Evolutionary conservation across 1,284 basidiomycete genomes (phyloP).

Genomic region (Filobasidium uniguttulatum): DNA sequence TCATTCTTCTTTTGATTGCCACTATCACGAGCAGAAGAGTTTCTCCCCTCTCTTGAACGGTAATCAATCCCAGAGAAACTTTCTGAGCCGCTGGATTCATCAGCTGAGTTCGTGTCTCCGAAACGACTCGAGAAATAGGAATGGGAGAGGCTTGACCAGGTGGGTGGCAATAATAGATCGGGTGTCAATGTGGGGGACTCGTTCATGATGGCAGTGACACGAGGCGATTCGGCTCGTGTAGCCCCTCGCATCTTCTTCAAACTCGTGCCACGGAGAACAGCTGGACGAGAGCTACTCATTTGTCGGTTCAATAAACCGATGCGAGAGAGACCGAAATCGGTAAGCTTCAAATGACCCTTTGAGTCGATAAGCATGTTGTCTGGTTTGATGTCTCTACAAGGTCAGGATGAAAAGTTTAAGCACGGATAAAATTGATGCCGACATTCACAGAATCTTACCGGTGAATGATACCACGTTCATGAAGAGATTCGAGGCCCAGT

Average conservation of each 20-base stretch:
- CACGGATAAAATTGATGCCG: neutral
- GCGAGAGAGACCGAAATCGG: conserved; percentile 92
- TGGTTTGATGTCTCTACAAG: conserved; percentile 80
- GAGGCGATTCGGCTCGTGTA: conserved; percentile 6
- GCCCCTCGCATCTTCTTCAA: conserved; percentile 16
- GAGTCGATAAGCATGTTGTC: conserved; percentile 95
- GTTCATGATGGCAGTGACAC: conserved; percentile 46
- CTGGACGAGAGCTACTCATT: conserved; percentile 54
- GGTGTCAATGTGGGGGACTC: conserved; percentile 38
- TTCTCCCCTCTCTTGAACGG: conserved; percentile 38
- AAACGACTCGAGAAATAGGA: conserved; percentile 56
- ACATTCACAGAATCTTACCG: conserved; percentile 51
- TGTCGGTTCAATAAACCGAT: conserved; percentile 96
- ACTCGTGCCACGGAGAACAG: conserved; percentile 36
- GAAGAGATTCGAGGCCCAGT: conserved; percentile 86
- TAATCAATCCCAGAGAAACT: conserved; percentile 36
- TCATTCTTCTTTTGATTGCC: conserved; percentile 33
- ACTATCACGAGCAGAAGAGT: conserved; percentile 19
- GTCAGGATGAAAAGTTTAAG: conserved; percentile 11
- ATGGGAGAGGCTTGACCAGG: conserved; percentile 41
- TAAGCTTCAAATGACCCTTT: conserved; percentile 89
- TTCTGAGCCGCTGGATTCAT: conserved; percentile 81
- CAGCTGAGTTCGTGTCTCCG: conserved; percentile 37
- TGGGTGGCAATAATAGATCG: conserved; percentile 33
- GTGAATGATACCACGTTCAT: conserved; percentile 87